phyloP scores from a whole-genome alignment of 495 filamentous ascomycete species.

The Talaromyces thailandensis region DNA sequence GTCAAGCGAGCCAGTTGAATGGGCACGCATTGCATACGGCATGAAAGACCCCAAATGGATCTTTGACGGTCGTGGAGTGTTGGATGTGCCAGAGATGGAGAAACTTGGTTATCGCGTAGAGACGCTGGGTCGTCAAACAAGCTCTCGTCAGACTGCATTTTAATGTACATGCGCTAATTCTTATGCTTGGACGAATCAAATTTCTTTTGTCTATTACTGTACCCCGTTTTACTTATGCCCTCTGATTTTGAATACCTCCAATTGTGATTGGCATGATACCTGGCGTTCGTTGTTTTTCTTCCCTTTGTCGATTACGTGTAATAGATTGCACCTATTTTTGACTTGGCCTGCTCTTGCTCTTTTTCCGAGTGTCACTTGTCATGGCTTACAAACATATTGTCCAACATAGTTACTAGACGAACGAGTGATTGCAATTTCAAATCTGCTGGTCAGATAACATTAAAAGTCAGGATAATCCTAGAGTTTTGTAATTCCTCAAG shows the following conservation, averaged over 20 bases:
- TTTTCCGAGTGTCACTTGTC: neutral
- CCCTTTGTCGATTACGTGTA: neutral
- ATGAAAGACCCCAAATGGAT: conserved; percentile 63
- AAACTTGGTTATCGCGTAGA: conserved; percentile 42
- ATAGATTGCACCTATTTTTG: neutral
- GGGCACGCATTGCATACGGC: conserved; percentile 37
- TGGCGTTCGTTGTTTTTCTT: conserved; percentile 4
- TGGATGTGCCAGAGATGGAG: conserved; percentile 47
- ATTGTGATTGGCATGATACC: conserved; percentile 5
- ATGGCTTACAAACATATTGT: neutral
- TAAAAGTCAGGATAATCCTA: neutral
- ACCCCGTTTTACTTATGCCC: neutral
- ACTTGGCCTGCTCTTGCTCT: neutral
- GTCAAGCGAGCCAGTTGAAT: conserved; percentile 34
- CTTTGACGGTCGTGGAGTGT: conserved; percentile 60
- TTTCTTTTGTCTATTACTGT: neutral
- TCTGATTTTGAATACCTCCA: neutral
- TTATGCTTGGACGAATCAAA: neutral
- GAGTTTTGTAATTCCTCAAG: neutral
- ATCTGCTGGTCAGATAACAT: neutral
- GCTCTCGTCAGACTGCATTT: conserved; percentile 1
- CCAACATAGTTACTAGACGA: neutral
- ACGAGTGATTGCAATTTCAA: neutral
- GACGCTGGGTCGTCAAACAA: conserved; percentile 14
- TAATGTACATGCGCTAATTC: neutral